Evolutionary conservation across 2,329 filamentous ascomycete genomes (phyloP).

Genomic region (Botrytis byssoidea): DNA sequence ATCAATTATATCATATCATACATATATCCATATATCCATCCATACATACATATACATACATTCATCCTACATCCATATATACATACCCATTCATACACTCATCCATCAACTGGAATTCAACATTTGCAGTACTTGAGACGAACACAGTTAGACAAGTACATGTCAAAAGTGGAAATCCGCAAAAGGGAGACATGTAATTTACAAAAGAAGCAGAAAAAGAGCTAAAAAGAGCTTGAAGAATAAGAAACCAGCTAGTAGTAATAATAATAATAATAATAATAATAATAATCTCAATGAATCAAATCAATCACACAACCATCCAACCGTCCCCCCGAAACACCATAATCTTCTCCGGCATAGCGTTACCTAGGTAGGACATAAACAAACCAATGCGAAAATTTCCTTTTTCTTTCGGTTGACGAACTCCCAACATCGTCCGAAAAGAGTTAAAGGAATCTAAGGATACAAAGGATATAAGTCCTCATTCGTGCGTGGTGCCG

Average conservation of each 20-base stretch:
- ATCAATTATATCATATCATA: not conserved
- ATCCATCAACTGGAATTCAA: constrained; percentile 22
- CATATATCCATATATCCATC: not conserved
- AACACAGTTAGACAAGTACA: not conserved
- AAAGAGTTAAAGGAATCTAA: not conserved
- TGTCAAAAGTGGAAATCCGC: not conserved
- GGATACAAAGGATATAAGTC: not conserved
- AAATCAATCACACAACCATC: no score
- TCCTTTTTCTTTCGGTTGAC: not conserved
- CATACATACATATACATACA: no score
- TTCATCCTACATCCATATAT: not conserved
- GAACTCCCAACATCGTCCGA: not conserved
- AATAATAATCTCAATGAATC: not conserved
- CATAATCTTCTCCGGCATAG: not conserved
- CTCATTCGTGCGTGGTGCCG: not conserved
- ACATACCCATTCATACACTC: not conserved
- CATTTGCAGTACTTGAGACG: not conserved
- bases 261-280: not conserved
- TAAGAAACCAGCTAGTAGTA: not conserved
- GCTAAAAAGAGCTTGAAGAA: not conserved
- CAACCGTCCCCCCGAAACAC: not conserved
- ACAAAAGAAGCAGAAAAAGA: not conserved
- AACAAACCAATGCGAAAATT: not conserved
- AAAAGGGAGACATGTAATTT: not conserved
- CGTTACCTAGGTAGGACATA: not conserved